Conservation (phyloP, 371 early-diverging fungal genomes). For the Dichotomocladium elegans region DNA sequence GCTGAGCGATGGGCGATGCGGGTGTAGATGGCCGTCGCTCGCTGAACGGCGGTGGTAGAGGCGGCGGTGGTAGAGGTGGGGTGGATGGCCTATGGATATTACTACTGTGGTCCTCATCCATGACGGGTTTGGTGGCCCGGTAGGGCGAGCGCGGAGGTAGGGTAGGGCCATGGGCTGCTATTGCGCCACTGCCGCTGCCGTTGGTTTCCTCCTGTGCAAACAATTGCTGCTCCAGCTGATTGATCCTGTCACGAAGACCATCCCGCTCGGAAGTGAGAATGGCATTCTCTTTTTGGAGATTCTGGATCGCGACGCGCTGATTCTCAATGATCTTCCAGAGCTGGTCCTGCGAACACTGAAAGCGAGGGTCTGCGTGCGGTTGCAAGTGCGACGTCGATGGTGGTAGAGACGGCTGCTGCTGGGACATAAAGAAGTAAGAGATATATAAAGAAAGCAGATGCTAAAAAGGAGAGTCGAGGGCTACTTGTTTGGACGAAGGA, state of each 20-base stretch:
- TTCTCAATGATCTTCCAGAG: slow-evolving; percentile 90
- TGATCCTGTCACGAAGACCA: slow-evolving; percentile 39
- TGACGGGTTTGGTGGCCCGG: slow-evolving; percentile 8
- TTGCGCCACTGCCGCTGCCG: slow-evolving; percentile 1
- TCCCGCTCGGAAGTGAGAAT: slow-evolving; percentile 53
- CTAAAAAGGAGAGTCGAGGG: not conserved
- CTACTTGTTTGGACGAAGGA: too few species aligned
- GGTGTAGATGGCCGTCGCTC: slow-evolving; percentile 1
- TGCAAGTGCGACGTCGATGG: not conserved
- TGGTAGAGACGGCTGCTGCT: not conserved
- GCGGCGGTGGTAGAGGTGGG: slow-evolving; percentile 27
- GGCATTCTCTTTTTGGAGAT: slow-evolving; percentile 57
- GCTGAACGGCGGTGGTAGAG: not conserved
- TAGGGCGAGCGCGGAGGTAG: slow-evolving; percentile 21
- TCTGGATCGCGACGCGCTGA: slow-evolving; percentile 79
- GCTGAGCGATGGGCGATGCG: slow-evolving; percentile 1
- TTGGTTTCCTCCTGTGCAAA: not conserved
- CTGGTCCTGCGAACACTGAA: slow-evolving; percentile 78
- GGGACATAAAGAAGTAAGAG: not conserved
- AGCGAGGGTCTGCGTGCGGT: slow-evolving; percentile 19
- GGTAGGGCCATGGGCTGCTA: slow-evolving; percentile 2
- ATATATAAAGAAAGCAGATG: not conserved
- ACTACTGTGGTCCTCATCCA: not conserved
- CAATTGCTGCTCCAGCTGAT: slow-evolving; percentile 19
- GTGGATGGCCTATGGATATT: slow-evolving; percentile 3